Conservation (phyloP, 768 basidiomycete species). For the Leccinum truebloodii region DNA sequence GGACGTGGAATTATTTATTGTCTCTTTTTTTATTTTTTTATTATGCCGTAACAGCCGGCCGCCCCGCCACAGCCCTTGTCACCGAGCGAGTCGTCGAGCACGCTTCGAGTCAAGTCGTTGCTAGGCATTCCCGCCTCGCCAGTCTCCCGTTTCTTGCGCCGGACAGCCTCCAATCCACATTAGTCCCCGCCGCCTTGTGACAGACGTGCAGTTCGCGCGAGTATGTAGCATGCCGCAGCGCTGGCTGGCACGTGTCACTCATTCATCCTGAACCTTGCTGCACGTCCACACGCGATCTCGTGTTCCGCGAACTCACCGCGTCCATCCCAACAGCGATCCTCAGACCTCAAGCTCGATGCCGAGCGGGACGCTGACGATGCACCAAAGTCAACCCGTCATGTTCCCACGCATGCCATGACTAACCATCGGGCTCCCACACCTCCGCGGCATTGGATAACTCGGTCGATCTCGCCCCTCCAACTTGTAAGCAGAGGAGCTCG, state of each 20-base stretch:
- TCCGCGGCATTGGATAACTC: conserved; percentile 11
- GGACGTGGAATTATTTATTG: conserved; percentile 33
- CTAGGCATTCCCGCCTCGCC: background rate
- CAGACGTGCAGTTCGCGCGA: background rate
- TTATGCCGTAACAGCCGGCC: conserved; percentile 24
- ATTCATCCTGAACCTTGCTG: background rate
- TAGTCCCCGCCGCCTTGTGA: background rate
- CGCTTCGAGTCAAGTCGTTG: background rate
- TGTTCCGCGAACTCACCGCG: conserved; percentile 14
- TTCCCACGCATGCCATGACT: conserved; percentile 4
- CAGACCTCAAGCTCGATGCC: background rate
- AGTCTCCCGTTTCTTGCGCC: background rate
- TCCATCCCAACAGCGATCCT: background rate
- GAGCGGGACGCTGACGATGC: background rate
- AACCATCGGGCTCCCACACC: background rate
- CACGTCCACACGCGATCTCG: background rate
- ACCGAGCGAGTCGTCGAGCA: background rate
- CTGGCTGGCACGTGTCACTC: background rate
- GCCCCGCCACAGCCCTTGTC: conserved; percentile 15
- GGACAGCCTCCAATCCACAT: background rate
- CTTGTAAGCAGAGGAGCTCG: too few relatives aligned
- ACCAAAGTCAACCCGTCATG: too few relatives aligned
- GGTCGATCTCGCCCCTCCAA: background rate
- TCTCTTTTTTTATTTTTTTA: conserved; percentile 5
- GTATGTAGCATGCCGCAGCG: background rate